These are phyloP conservation scores for Myrmaecium sp. DNA, from an alignment of 2,329 filamentous ascomycete genomes.

Conservation along the genomic window DNA sequence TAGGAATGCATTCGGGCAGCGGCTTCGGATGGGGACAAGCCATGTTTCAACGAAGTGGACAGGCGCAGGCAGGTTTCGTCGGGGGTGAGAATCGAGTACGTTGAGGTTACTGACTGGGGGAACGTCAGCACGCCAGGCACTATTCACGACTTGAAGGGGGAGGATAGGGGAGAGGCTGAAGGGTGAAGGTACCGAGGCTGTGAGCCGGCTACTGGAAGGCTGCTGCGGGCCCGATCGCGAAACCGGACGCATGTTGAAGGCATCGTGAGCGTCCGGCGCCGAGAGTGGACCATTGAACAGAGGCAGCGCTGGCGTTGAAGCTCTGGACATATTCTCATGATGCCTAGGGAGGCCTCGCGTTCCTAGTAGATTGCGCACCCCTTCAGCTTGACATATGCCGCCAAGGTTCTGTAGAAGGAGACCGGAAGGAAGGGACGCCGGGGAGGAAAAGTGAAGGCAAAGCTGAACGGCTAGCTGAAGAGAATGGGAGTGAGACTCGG, in stretches of 20 bases:
- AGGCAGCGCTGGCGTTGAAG: conserved; percentile 40
- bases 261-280: no score
- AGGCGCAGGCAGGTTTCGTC: conserved; percentile 63
- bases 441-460: no score
- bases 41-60: conserved; percentile 66
- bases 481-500: no score
- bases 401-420: no score
- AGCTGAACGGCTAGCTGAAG: no score
- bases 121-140: conserved; percentile 12
- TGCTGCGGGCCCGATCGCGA: no score
- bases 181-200: conserved; percentile 3
- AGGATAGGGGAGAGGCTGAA: conserved; percentile 5
- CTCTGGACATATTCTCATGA: conserved; percentile 46
- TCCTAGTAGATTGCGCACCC: no score
- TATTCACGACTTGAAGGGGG: conserved; percentile 9
- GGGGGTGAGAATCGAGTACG: conserved; percentile 51
- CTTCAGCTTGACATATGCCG: no score
- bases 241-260: no score
- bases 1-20: conserved; percentile 61
- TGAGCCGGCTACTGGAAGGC: conserved; percentile 1
- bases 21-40: conserved; percentile 67
- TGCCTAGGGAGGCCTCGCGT: conserved; percentile 13
- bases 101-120: conserved; percentile 27
- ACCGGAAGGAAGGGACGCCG: no score
- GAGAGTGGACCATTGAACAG: conserved; percentile 31